Evolutionary conservation across 1,284 basidiomycete species (phyloP).

Genomic region (Sporisorium exsertum): DNA sequence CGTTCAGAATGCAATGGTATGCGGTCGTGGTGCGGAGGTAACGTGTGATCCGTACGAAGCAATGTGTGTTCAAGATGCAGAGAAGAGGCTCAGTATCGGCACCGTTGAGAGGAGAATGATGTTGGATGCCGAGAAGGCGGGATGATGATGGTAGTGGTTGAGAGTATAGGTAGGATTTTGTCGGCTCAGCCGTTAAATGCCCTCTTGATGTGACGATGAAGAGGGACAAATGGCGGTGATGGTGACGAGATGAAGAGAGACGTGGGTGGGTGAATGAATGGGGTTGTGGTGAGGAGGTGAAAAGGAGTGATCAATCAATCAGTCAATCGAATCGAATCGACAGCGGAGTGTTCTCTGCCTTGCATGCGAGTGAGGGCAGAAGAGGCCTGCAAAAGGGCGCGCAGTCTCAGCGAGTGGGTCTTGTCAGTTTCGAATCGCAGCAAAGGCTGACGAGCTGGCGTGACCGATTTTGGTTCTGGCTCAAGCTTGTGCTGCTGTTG

Average conservation of each 20-base stretch:
- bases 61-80: neutral
- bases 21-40: slow-evolving; percentile 13
- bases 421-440: slow-evolving; percentile 4
- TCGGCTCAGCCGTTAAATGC: slow-evolving; percentile 29
- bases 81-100: neutral
- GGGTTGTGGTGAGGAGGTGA: slow-evolving; percentile 9
- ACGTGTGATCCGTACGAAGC: neutral
- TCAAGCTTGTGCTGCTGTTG: neutral
- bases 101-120: neutral
- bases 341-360: slow-evolving; percentile 1
- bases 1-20: slow-evolving; percentile 3
- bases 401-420: slow-evolving; percentile 6
- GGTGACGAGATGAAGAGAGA: slow-evolving; percentile 10
- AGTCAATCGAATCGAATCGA: neutral
- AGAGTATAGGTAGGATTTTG: neutral
- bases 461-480: neutral
- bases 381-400: slow-evolving; percentile 1
- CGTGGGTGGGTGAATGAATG: slow-evolving; percentile 5
- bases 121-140: slow-evolving; percentile 8
- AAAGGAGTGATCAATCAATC: slow-evolving; percentile 5
- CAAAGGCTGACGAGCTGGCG: slow-evolving; percentile 1
- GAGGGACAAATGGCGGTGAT: slow-evolving; percentile 11
- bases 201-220: slow-evolving; percentile 18
- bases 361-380: slow-evolving; percentile 1
- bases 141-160: slow-evolving; percentile 5